Evolutionary conservation across 2,329 filamentous ascomycete genomes (phyloP).

Genomic region (Gremmenia infestans): DNA sequence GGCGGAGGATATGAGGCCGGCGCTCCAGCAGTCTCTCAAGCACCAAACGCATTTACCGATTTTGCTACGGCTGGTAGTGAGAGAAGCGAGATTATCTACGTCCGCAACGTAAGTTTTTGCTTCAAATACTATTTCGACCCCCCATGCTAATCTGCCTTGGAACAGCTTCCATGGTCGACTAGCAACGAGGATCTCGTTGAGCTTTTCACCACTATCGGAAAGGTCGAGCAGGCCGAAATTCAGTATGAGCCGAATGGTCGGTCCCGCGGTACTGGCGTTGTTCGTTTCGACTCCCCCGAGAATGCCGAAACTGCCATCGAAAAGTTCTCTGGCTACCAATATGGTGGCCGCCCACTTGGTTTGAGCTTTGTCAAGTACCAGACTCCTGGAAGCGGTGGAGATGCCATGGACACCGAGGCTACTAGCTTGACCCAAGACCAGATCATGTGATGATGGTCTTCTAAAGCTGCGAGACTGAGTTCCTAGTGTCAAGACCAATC

Average conservation of each 20-base stretch:
- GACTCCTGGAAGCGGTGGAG: constrained; percentile 54
- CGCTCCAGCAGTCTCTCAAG: constrained; percentile 43
- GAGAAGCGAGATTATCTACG: constrained; percentile 79
- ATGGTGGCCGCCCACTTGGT: constrained; percentile 88
- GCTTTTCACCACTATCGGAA: constrained; percentile 95
- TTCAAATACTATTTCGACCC: background rate
- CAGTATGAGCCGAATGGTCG: constrained; percentile 97
- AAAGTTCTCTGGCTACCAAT: constrained; percentile 97
- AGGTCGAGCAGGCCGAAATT: constrained; percentile 97
- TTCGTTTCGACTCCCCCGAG: constrained; percentile 77
- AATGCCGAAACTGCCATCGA: constrained; percentile 91
- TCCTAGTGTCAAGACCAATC: background rate
- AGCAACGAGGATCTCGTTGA: constrained; percentile 97
- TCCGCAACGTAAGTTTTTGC: constrained; percentile 76
- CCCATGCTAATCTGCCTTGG: constrained; percentile 13
- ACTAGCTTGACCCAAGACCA: constrained; percentile 89
- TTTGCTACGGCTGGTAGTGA: constrained; percentile 84
- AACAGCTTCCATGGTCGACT: constrained; percentile 92
- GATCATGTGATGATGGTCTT: constrained; percentile 68
- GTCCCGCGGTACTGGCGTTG: constrained; percentile 93
- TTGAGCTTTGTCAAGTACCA: constrained; percentile 92
- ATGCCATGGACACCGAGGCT: constrained; percentile 77
- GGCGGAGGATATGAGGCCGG: constrained; percentile 24
- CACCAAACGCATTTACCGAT: constrained; percentile 91
- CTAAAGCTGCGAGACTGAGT: background rate